Conservation (phyloP, 768 basidiomycete genomes). For the Cystofilobasidium bisporidii region DNA sequence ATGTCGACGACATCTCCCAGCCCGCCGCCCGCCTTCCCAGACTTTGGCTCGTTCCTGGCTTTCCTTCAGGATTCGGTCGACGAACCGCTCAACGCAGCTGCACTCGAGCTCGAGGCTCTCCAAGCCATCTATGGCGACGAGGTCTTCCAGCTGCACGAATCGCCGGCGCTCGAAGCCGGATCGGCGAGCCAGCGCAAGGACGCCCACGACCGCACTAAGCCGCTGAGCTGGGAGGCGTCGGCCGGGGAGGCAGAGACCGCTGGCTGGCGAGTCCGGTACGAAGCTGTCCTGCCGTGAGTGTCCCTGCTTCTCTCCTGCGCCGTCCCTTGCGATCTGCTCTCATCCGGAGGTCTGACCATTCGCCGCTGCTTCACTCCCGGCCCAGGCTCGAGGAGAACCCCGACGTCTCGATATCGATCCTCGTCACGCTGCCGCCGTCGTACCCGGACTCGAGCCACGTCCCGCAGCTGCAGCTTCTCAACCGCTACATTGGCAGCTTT, state of each 20-base stretch:
- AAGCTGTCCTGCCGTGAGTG: conserved; percentile 19
- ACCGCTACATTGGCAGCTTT: conserved; percentile 70
- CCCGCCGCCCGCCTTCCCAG: background rate
- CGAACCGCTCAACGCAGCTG: conserved; percentile 5
- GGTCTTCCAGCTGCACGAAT: conserved; percentile 14
- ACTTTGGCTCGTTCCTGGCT: background rate
- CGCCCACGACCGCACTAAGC: background rate
- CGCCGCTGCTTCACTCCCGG: background rate
- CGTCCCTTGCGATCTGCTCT: too few relatives aligned
- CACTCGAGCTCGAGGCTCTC: conserved; percentile 26
- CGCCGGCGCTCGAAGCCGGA: background rate
- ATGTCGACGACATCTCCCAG: background rate
- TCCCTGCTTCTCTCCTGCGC: background rate
- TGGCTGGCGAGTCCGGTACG: conserved; percentile 17
- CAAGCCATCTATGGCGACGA: conserved; percentile 25
- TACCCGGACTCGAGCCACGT: conserved; percentile 56
- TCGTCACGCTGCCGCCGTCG: conserved; percentile 44
- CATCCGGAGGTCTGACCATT: too few relatives aligned
- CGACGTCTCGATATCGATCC: conserved; percentile 42
- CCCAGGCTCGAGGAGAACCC: conserved; percentile 21
- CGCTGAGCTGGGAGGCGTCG: background rate
- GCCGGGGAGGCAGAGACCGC: background rate
- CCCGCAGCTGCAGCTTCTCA: conserved; percentile 75
- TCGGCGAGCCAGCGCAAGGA: background rate
- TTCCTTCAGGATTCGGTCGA: background rate